phyloP scores from a whole-genome alignment of 2,329 filamentous ascomycete species.

The Cordyceps javanica region DNA sequence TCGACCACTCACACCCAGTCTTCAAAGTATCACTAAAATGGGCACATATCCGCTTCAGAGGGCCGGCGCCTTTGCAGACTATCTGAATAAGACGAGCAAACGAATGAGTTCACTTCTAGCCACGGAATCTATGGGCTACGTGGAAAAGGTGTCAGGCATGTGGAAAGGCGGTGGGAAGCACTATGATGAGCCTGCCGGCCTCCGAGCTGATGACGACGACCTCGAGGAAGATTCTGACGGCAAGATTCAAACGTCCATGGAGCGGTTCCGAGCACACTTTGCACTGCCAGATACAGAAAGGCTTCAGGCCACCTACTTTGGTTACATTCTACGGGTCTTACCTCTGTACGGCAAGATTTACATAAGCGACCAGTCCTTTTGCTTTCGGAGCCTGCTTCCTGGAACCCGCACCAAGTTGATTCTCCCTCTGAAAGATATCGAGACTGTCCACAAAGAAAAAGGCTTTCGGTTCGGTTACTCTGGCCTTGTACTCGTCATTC shows the following conservation, averaged over 20 bases:
- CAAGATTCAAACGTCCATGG: conserved; percentile 60
- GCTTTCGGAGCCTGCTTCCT: conserved; percentile 85
- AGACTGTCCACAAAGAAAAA: conserved; percentile 91
- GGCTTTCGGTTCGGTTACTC: conserved; percentile 89
- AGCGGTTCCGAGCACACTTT: conserved; percentile 86
- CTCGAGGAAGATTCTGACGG: conserved; percentile 54
- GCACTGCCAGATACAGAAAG: conserved; percentile 78
- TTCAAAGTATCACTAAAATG: conserved; percentile 50
- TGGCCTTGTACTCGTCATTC: conserved; percentile 86
- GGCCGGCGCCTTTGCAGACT: conserved; percentile 76
- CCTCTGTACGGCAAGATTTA: conserved; percentile 97
- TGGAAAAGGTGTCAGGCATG: conserved; percentile 96
- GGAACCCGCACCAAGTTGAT: conserved; percentile 91
- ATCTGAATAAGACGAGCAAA: conserved; percentile 71
- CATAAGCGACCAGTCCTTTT: conserved; percentile 79
- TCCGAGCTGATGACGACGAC: conserved; percentile 49
- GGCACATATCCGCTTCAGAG: conserved; percentile 76
- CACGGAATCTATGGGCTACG: conserved; percentile 90
- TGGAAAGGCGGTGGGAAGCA: conserved; percentile 88
- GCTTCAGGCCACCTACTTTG: conserved; percentile 84
- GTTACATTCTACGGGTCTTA: conserved; percentile 81
- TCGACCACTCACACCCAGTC: conserved; percentile 31
- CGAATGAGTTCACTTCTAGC: conserved; percentile 77
- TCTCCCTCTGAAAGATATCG: conserved; percentile 81
- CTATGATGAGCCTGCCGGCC: conserved; percentile 60